phyloP scores from a whole-genome alignment of 1,284 basidiomycete species.

The Leccinum pachyderme region DNA sequence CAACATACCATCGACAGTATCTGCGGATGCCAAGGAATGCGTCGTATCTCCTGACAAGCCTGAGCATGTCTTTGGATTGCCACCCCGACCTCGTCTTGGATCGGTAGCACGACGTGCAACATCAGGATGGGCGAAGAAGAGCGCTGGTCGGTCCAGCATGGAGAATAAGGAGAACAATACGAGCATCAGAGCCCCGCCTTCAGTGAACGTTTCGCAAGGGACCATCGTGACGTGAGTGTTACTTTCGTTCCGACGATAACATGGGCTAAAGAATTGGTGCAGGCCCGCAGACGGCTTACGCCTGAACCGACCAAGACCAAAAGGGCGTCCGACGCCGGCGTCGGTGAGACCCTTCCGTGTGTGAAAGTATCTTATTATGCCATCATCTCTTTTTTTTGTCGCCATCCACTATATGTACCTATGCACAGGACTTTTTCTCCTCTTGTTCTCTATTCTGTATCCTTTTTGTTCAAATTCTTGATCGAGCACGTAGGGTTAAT shows the following conservation, averaged over 20 bases:
- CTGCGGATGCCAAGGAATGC: slow-evolving; percentile 7
- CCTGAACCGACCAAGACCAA: slow-evolving; percentile 56
- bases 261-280: neutral
- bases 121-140: slow-evolving; percentile 63
- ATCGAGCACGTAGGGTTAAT: slow-evolving; percentile 5
- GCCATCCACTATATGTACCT: slow-evolving; percentile 19
- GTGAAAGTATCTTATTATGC: slow-evolving; percentile 8
- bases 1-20: slow-evolving; percentile 16
- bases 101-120: slow-evolving; percentile 55
- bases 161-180: slow-evolving; percentile 55
- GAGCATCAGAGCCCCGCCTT: neutral
- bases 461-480: neutral
- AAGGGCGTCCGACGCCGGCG: slow-evolving; percentile 28
- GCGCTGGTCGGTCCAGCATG: slow-evolving; percentile 39
- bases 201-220: slow-evolving; percentile 36
- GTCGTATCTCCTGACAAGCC: slow-evolving; percentile 25
- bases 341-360: slow-evolving; percentile 24
- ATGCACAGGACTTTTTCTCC: slow-evolving; percentile 13
- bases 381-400: neutral
- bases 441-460: slow-evolving; percentile 13
- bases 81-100: slow-evolving; percentile 50
- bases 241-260: no score
- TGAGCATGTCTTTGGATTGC: slow-evolving; percentile 40
- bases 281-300: slow-evolving; percentile 63
- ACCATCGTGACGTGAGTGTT: slow-evolving; percentile 54